Evolutionary conservation across 495 filamentous ascomycete genomes (phyloP).

Genomic region (Hypoxylon fragiforme): DNA sequence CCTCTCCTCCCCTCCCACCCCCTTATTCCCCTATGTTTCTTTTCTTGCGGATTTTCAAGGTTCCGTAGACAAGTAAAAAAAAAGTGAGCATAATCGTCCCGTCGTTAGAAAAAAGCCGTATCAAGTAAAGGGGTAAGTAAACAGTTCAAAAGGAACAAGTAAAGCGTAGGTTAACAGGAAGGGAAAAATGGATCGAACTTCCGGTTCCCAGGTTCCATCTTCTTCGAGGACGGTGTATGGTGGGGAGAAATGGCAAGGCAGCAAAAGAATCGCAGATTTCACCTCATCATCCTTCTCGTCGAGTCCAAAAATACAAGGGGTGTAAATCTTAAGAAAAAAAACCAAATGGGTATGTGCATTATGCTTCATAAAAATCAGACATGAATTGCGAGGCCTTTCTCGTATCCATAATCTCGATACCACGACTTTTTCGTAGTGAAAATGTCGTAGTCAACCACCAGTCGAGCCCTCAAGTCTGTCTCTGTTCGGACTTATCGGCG

Average conservation of each 20-base stretch:
- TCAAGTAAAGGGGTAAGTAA: constrained; percentile 1
- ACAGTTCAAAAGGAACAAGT: not conserved
- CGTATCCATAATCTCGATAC: not conserved
- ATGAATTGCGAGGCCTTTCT: not conserved
- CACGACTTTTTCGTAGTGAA: not conserved
- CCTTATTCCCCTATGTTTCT: not conserved
- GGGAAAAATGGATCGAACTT: no score
- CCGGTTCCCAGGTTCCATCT: no score
- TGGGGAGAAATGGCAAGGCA: no score
- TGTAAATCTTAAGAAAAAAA: constrained; percentile 1
- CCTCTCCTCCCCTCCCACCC: not conserved
- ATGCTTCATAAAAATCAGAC: not conserved
- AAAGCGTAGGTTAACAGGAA: no score
- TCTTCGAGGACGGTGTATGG: no score
- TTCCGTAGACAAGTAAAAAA: constrained; percentile 1
- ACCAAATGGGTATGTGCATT: constrained; percentile 4
- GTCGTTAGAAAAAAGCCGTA: constrained; percentile 21
- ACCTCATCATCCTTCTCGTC: not conserved
- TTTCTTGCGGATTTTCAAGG: not conserved
- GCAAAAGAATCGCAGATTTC: no score
- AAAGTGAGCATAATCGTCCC: constrained; percentile 16
- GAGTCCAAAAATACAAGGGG: constrained; percentile 1
- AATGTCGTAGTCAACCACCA: not conserved
- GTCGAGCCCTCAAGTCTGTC: not conserved
- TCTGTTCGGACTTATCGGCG: constrained; percentile 4